Conservation (phyloP, 768 basidiomycete species). For the Phylloporus sp. region DNA sequence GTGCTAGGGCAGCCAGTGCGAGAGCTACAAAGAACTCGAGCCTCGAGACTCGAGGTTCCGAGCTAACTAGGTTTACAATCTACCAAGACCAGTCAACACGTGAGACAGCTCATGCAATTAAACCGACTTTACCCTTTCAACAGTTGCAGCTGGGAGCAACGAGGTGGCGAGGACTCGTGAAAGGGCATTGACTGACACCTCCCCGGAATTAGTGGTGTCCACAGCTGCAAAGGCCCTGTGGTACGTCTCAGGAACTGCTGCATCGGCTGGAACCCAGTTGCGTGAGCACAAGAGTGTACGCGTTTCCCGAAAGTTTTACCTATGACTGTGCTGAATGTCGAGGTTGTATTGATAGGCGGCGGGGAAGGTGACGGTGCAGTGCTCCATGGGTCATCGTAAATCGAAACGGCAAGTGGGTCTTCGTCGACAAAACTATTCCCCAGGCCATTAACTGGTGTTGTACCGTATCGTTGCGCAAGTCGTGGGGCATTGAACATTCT, state of each 20-base stretch:
- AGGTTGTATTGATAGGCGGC: slow-evolving; percentile 50
- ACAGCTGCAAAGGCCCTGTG: slow-evolving; percentile 66
- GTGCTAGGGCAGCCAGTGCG: slow-evolving; percentile 81
- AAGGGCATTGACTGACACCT: slow-evolving; percentile 77
- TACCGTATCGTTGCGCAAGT: slow-evolving; percentile 61
- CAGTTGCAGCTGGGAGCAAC: slow-evolving; percentile 69
- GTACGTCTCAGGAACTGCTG: slow-evolving; percentile 76
- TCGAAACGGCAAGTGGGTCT: slow-evolving; percentile 66
- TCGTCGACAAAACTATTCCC: slow-evolving; percentile 73
- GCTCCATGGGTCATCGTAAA: slow-evolving; percentile 83
- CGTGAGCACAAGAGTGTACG: slow-evolving; percentile 5
- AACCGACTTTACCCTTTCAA: slow-evolving; percentile 61
- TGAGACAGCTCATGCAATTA: neutral
- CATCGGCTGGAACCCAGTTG: slow-evolving; percentile 50
- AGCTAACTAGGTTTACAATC: slow-evolving; percentile 90
- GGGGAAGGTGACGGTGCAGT: slow-evolving; percentile 66
- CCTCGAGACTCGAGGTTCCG: slow-evolving; percentile 72
- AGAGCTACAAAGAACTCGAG: slow-evolving; percentile 91
- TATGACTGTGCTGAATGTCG: slow-evolving; percentile 65
- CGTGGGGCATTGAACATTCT: slow-evolving; percentile 85
- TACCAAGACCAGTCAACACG: slow-evolving; percentile 28
- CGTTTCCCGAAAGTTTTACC: slow-evolving; percentile 34
- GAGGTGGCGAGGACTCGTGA: slow-evolving; percentile 78
- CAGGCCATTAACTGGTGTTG: slow-evolving; percentile 51
- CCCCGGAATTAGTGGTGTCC: slow-evolving; percentile 65